Percentiles rank a stretch among this genome's conserved stretches.
Conservation (phyloP, 768 basidiomycete genomes). For the Pleurotus djamor region DNA sequence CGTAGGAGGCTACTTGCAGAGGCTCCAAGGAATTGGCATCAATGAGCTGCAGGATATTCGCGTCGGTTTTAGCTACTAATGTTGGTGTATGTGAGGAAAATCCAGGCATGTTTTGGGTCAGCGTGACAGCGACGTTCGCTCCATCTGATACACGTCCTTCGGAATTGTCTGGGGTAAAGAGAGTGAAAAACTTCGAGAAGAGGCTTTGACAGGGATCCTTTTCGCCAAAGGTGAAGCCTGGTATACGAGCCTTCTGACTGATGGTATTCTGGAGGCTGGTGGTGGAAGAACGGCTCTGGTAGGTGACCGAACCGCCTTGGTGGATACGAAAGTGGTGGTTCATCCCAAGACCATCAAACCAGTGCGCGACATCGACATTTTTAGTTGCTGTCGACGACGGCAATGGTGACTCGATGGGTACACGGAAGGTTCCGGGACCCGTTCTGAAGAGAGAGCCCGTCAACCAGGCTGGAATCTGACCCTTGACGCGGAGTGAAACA, state of each 20-base stretch:
- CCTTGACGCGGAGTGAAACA: conserved; percentile 16
- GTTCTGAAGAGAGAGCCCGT: conserved; percentile 34
- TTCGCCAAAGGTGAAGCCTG: conserved; percentile 16
- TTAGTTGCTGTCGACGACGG: background rate
- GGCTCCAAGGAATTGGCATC: conserved; percentile 35
- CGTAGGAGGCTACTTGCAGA: conserved; percentile 23
- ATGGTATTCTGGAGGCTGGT: conserved; percentile 23
- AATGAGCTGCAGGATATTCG: conserved; percentile 22
- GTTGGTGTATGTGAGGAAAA: background rate
- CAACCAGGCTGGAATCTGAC: conserved; percentile 29
- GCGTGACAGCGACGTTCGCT: conserved; percentile 15
- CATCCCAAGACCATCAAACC: conserved; percentile 40
- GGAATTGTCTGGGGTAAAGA: conserved; percentile 1
- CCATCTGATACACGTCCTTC: background rate
- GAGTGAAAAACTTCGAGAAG: conserved; percentile 22
- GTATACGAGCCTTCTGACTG: conserved; percentile 12
- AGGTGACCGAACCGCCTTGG: conserved; percentile 22
- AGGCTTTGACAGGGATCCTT: conserved; percentile 20
- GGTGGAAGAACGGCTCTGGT: conserved; percentile 27
- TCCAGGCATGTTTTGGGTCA: conserved; percentile 19
- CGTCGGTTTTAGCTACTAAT: conserved; percentile 29
- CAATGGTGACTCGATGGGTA: conserved; percentile 11
- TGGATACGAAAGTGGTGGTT: conserved; percentile 37
- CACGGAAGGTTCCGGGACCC: conserved; percentile 28
- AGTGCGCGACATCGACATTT: conserved; percentile 25